Conservation (phyloP, 2,329 filamentous ascomycete genomes). For the Acephala macrosclerotiorum region DNA sequence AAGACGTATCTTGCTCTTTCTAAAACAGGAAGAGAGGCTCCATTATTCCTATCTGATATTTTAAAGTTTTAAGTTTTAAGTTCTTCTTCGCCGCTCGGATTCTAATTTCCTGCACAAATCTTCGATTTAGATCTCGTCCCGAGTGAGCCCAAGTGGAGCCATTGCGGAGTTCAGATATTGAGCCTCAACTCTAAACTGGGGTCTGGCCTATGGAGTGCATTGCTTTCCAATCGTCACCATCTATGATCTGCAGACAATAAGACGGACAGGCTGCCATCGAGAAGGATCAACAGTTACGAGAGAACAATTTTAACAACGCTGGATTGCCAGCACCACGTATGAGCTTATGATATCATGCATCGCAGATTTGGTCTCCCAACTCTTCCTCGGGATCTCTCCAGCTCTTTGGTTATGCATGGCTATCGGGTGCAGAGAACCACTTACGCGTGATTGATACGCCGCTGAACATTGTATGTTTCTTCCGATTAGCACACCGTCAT, state of each 20-base stretch:
- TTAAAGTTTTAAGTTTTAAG: no score
- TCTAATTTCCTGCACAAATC: not conserved
- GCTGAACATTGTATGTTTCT: not conserved
- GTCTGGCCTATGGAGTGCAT: not conserved
- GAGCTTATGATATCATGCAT: slow-evolving; percentile 7
- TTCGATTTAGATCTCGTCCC: not conserved
- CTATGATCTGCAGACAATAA: not conserved
- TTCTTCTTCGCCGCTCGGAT: not conserved
- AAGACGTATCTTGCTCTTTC: not conserved
- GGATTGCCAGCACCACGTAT: not conserved
- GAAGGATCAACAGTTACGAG: no score
- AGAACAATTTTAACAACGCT: no score
- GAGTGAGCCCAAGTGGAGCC: not conserved
- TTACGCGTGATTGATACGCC: not conserved
- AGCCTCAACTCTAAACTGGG: not conserved
- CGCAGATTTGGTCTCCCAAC: not conserved
- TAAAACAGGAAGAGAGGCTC: not conserved
- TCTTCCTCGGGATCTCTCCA: not conserved
- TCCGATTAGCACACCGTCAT: no score
- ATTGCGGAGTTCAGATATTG: not conserved
- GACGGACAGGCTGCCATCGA: not conserved
- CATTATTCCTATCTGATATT: not conserved
- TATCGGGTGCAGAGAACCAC: not conserved
- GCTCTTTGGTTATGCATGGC: not conserved
- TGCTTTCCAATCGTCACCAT: not conserved